A percentile compares a stretch with the other conserved stretches of the same genome.
Evolutionary conservation across 2,329 filamentous ascomycete species (phyloP).

Genomic region (Aspergillus fumigatus): DNA sequence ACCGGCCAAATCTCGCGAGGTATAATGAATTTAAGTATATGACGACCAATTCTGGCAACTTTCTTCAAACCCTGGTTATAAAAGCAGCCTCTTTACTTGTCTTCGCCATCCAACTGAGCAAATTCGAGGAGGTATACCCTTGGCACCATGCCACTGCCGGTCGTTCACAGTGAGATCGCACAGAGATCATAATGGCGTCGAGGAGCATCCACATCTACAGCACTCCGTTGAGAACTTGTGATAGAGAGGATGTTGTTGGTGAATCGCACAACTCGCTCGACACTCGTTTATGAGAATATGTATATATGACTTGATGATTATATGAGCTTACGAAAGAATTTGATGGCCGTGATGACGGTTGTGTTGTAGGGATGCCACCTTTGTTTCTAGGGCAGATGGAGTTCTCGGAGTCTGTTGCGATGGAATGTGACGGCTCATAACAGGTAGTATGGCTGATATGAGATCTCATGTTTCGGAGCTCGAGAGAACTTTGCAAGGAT

Average conservation of each 20-base stretch:
- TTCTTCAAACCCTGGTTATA: neutral
- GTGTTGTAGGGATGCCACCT: neutral
- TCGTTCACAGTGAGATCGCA: neutral
- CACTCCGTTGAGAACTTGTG: neutral
- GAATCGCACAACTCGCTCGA: neutral
- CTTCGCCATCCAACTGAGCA: neutral
- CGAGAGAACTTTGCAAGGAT: no score
- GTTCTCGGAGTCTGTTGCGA: neutral
- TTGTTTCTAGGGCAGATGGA: no score
- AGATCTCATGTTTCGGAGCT: no score
- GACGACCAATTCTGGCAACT: neutral
- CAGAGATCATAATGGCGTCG: neutral
- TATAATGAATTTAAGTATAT: neutral
- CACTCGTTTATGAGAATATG: neutral
- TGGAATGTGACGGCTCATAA: neutral
- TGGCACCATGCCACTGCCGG: neutral
- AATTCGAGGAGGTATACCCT: neutral
- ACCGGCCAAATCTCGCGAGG: neutral
- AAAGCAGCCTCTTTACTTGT: neutral
- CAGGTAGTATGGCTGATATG: neutral
- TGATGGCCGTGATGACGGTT: neutral
- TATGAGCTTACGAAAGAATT: neutral
- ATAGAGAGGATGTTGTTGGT: neutral
- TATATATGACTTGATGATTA: neutral
- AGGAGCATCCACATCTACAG: neutral